Base-by-base conservation (phyloP, 257 asterid species). In the Salvia miltiorrhiza region DNA sequence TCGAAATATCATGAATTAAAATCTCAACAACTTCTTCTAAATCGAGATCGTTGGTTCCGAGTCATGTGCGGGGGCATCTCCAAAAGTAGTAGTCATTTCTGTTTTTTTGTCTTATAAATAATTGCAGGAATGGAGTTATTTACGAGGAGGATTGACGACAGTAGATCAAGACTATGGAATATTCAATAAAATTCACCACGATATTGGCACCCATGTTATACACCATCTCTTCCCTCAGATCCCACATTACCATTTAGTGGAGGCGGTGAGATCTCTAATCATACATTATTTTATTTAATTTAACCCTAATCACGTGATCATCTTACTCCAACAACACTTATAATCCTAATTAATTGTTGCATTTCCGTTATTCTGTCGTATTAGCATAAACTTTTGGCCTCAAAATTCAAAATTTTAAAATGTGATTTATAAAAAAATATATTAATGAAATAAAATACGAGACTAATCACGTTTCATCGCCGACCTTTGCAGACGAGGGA, bases 181-280 rank as follows among this genome's bases (percentile, higher is more conserved):
- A 72, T 76, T 92, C 40, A 92, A 92, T 75, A 89, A 84, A 40
- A 81, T 92, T 61, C 98, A 92, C 20, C 98, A 89, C 49, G 96
- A 92, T 50, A 89, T 92, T 74, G 98, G 98, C 68, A 89, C 98
- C 45, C 98, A 92, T 28, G 96, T 92, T 56, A 76, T 89, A 17
- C 96, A 92, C 71, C 98, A 92, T 58, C 88, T 92, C 33, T 92
- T 92, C 40, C 97, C 98, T 73, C 98, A 89, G 78, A 92, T 89
- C 72, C 96, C 96, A 17, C 98, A 92, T 70, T 92, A 92, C 60
- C 93, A 92, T 76, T 71, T 92, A 5, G 77, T 76, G 0, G 98
- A 92, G 65, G 98, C 98, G 78, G 97, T 91, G 74, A 73, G 76
- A 41, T 26, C 44, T 43, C 32, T 3, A 2, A 58, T 9, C 10